Conservation (phyloP, 345 rosid genomes). For the Pugionium cornutum region DNA sequence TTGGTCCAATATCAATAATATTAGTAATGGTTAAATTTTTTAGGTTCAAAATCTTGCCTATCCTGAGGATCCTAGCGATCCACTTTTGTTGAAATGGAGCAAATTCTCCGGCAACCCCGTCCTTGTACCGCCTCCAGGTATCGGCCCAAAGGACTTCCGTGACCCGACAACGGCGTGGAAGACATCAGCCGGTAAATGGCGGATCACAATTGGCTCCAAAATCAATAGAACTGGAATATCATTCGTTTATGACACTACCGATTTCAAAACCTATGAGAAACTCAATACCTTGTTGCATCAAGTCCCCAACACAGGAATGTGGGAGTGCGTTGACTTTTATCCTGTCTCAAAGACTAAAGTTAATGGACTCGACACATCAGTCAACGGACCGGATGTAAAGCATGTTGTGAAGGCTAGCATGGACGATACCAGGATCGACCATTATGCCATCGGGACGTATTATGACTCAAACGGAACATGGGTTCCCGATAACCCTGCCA, state of each 20-base stretch:
- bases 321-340: conserved; percentile 55
- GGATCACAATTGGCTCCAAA: conserved; percentile 73
- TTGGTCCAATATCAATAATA: neutral
- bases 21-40: neutral
- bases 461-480: conserved; percentile 22
- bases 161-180: conserved; percentile 97
- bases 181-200: conserved; percentile 79
- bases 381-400: conserved; percentile 33
- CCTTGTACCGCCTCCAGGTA: conserved; percentile 69
- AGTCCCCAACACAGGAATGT: conserved; percentile 82
- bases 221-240: conserved; percentile 66
- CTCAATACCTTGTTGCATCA: conserved; percentile 50
- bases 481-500: conserved; percentile 36
- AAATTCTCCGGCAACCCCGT: conserved; percentile 76
- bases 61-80: conserved; percentile 73
- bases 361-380: conserved; percentile 39
- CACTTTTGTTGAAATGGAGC: conserved; percentile 70
- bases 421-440: conserved; percentile 40
- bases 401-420: conserved; percentile 42
- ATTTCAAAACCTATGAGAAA: conserved; percentile 55
- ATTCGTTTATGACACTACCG: conserved; percentile 71
- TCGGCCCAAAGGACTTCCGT: conserved; percentile 67
- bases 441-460: conserved; percentile 41
- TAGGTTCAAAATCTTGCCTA: conserved; percentile 84
- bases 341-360: conserved; percentile 31